phyloP scores from a whole-genome alignment of 129 eudicot genomes.

The Centrapalus pauciflorus region DNA sequence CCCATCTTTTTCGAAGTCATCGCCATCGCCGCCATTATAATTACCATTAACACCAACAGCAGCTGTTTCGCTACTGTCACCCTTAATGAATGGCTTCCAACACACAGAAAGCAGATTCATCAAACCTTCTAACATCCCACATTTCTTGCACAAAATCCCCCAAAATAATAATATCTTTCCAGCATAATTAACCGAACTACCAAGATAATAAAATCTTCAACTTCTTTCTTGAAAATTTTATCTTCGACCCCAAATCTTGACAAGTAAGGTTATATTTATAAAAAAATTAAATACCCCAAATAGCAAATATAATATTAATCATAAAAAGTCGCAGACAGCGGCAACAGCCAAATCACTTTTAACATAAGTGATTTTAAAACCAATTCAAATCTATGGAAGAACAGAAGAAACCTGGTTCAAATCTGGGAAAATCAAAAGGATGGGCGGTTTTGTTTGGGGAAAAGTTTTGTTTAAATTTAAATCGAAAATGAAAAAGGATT shows the following conservation, averaged over 20 bases:
- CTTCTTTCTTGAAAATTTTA: neutral
- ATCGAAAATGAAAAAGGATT: neutral
- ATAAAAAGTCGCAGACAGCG: neutral
- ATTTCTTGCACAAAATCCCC: conserved; percentile 45
- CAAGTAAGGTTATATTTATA: neutral
- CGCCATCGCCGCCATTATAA: conserved; percentile 30
- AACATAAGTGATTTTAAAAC: neutral
- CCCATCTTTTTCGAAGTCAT: conserved; percentile 48
- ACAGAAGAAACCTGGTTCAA: neutral
- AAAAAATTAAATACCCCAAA: conserved; percentile 25
- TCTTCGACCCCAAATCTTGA: conserved; percentile 15
- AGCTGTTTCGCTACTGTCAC: conserved; percentile 24
- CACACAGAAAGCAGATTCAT: conserved; percentile 70
- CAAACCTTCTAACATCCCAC: conserved; percentile 60
- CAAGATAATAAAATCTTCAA: neutral
- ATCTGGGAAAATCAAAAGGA: conserved; percentile 11
- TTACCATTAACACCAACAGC: conserved; percentile 11
- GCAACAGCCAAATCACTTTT: conserved; percentile 9
- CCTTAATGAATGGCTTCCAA: conserved; percentile 54
- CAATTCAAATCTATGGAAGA: neutral
- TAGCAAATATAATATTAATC: neutral
- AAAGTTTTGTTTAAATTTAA: neutral
- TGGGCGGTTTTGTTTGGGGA: neutral
- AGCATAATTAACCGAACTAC: conserved; percentile 15
- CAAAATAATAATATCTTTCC: conserved; percentile 2